These are phyloP conservation scores for Hamamelis virginiana DNA, from an alignment of 164 flowering plant species.

Conservation along the genomic window DNA sequence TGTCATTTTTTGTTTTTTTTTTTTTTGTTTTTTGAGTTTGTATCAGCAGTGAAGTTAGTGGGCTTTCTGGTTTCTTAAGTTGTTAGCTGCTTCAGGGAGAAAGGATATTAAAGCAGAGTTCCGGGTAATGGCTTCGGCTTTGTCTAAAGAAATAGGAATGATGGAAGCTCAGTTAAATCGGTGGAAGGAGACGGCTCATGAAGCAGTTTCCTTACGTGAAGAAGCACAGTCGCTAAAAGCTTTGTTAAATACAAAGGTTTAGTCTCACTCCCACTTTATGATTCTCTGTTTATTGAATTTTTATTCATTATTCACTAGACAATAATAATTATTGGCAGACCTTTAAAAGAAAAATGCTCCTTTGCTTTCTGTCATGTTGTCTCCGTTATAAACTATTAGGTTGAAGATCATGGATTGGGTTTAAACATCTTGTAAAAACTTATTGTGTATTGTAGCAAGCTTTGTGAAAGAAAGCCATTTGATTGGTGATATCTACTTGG, in stretches of 20 bases:
- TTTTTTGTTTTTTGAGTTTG: constrained; percentile 1
- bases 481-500: constrained; percentile 1
- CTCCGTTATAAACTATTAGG: neutral
- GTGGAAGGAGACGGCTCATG: constrained; percentile 75
- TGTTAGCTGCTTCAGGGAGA: constrained; percentile 54
- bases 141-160: constrained; percentile 90
- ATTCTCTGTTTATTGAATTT: neutral
- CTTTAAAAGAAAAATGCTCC: neutral
- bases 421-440: neutral
- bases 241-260: constrained; percentile 59
- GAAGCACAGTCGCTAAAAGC: constrained; percentile 53
- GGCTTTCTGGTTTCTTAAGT: constrained; percentile 18
- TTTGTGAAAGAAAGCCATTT: neutral
- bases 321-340: neutral
- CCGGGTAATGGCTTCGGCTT: constrained; percentile 81
- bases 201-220: constrained; percentile 70
- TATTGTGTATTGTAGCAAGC: neutral
- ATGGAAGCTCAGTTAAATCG: constrained; percentile 85
- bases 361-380: neutral
- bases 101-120: constrained; percentile 87
- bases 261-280: neutral
- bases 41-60: neutral
- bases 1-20: no score
- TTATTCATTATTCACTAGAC: neutral
- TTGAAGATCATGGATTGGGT: neutral